phyloP scores from a whole-genome alignment of 345 rosid species.

The Citrus mangshanensis region DNA sequence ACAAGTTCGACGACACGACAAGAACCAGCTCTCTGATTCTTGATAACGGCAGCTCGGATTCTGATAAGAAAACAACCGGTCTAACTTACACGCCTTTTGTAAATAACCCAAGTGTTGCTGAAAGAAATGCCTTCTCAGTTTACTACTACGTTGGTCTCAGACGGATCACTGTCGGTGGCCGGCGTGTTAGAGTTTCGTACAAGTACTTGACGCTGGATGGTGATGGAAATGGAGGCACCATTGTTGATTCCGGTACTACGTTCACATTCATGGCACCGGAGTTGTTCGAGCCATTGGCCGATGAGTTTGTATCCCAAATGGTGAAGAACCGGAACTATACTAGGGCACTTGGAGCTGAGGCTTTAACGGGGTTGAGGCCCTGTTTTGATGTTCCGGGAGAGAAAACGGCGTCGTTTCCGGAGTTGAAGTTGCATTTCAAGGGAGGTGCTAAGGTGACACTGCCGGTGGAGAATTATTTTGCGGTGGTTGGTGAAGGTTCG shows the following conservation, averaged over 20 bases:
- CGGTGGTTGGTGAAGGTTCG: slow-evolving; percentile 11
- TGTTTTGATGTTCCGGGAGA: slow-evolving; percentile 18
- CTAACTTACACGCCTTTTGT: slow-evolving; percentile 34
- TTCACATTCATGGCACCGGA: slow-evolving; percentile 33
- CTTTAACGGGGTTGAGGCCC: slow-evolving; percentile 24
- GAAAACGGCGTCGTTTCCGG: slow-evolving; percentile 17
- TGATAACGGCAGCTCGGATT: slow-evolving; percentile 10
- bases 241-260: slow-evolving; percentile 38
- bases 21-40: slow-evolving; percentile 25
- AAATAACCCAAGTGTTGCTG: slow-evolving; percentile 20
- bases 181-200: slow-evolving; percentile 22
- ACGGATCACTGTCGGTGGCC: slow-evolving; percentile 27
- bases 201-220: slow-evolving; percentile 17
- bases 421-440: slow-evolving; percentile 32
- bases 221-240: slow-evolving; percentile 33
- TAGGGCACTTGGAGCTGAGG: slow-evolving; percentile 23
- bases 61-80: slow-evolving; percentile 23
- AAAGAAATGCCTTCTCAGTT: slow-evolving; percentile 11
- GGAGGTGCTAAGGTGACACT: slow-evolving; percentile 37
- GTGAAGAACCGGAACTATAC: slow-evolving; percentile 18
- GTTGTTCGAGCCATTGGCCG: slow-evolving; percentile 24
- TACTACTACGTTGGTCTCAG: slow-evolving; percentile 38
- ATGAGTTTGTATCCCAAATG: slow-evolving; percentile 23
- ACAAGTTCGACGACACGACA: slow-evolving; percentile 26
- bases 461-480: slow-evolving; percentile 33